Percentiles rank a stretch among this genome's conserved stretches.
phyloP scores from a whole-genome alignment of 345 rosid genomes.

The Geranium brycei region DNA sequence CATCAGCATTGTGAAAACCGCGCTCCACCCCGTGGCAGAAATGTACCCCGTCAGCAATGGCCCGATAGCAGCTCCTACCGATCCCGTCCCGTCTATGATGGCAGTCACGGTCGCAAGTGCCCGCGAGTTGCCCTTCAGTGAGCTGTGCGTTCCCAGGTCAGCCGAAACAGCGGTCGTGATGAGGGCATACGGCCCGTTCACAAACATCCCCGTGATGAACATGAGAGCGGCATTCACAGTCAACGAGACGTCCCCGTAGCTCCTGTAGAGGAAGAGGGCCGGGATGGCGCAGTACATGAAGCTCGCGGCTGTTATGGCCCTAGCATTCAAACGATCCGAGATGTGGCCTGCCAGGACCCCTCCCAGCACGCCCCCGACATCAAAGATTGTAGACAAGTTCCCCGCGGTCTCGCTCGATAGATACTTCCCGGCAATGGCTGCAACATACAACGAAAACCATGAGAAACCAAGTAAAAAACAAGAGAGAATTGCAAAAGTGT shows the following conservation, averaged over 20 bases:
- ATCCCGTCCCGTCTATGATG: slow-evolving; percentile 90
- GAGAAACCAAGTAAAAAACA: neutral
- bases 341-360: slow-evolving; percentile 91
- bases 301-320: slow-evolving; percentile 83
- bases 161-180: slow-evolving; percentile 92
- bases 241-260: slow-evolving; percentile 63
- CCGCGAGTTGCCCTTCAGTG: slow-evolving; percentile 67
- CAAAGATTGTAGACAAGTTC: slow-evolving; percentile 75
- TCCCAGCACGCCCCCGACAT: slow-evolving; percentile 85
- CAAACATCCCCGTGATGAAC: slow-evolving; percentile 78
- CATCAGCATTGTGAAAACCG: slow-evolving; percentile 89
- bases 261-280: slow-evolving; percentile 58
- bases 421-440: slow-evolving; percentile 75
- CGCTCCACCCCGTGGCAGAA: slow-evolving; percentile 66
- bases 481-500: no score
- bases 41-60: slow-evolving; percentile 80
- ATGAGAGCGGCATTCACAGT: slow-evolving; percentile 42
- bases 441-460: slow-evolving; percentile 8
- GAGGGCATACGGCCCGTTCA: slow-evolving; percentile 81
- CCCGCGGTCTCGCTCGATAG: slow-evolving; percentile 63
- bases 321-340: slow-evolving; percentile 62
- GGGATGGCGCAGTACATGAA: slow-evolving; percentile 88
- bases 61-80: slow-evolving; percentile 88
- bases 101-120: slow-evolving; percentile 92
- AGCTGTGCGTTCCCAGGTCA: slow-evolving; percentile 79